Evolutionary conservation across 768 basidiomycete species (phyloP), one percentile per base, ranked within the genome.

Genomic region (Clitopilus passeckerianus): DNA sequence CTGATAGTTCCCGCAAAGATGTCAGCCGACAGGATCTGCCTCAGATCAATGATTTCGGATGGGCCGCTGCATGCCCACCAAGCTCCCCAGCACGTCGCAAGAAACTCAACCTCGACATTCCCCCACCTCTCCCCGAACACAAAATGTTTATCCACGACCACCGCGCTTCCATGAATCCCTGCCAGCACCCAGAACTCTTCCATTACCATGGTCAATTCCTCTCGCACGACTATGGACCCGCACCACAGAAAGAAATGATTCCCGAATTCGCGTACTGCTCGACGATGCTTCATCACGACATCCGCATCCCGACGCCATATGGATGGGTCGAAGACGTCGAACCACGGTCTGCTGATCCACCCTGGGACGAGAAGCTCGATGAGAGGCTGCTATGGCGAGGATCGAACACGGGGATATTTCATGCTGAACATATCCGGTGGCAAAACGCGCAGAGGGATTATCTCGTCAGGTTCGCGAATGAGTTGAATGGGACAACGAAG

Each of bases 321-420:
- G 75, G 71, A 15, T 86, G 81, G 81, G 55, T 77, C 0, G 77
- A 75, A 6, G 79, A 79, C 14, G 67, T 77, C 5, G 66, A 66
- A 9, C 72, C 76, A 6, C 72, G 73, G 2, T 68, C 68, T 1
- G 75, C 85, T 63, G 84, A 90, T 68, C 80, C 86, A 8, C 77
- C 76, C 0, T 93, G 87, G 83, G 81, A 85, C 15, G 75, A 80
- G 33, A 91, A 87, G 72, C 27, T 72, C 1, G 81, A 88, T 66
- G 83, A 87, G 60, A 73, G 82, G 3, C 63, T 91, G 16, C 74
- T 84, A 41, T 92, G 91, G 91, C 77, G 91, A 41, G 91, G 91
- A 2, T 82, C 82, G 43, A 89, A 84, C 50, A 91, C 90, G 0
- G 91, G 90, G 9, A 87, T 84, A 18, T 72, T 64, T 56, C 77